Evolutionary conservation across 805 yeast species (phyloP).

Genomic region (Candida methanosorbosa): DNA sequence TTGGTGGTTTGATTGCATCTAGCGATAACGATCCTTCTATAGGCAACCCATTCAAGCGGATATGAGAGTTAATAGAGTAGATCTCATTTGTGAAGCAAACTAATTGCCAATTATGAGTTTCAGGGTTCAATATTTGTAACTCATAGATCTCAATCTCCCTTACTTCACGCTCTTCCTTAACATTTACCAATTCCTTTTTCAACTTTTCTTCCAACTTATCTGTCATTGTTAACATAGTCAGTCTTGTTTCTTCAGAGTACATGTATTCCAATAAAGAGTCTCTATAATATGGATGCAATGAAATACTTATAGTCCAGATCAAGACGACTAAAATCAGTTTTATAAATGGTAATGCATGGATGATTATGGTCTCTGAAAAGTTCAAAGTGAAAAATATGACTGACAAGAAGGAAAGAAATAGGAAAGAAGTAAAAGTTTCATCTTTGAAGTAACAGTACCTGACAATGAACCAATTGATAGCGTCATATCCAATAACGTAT

Average conservation of each 20-base stretch:
- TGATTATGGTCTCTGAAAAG: constrained; percentile 16
- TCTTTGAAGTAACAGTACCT: constrained; percentile 58
- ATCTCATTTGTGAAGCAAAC: constrained; percentile 49
- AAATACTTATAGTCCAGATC: constrained; percentile 41
- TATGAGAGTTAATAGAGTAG: constrained; percentile 39
- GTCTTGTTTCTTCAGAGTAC: constrained; percentile 59
- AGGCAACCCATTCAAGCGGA: constrained; percentile 23
- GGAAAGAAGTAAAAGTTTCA: constrained; percentile 47
- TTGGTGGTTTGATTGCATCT: constrained; percentile 44
- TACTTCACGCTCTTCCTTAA: constrained; percentile 31
- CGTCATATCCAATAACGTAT: constrained; percentile 57
- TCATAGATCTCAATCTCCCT: constrained; percentile 60
- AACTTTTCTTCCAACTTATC: constrained; percentile 39
- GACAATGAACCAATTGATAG: constrained; percentile 34
- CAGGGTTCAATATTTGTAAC: constrained; percentile 43
- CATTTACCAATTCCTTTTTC: constrained; percentile 27
- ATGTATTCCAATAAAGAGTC: constrained; percentile 35
- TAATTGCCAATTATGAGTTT: constrained; percentile 52
- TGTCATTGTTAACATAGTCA: constrained; percentile 36
- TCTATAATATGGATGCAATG: constrained; percentile 48
- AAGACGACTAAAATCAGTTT: constrained; percentile 23
- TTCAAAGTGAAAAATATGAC: constrained; percentile 13
- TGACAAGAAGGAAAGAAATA: constrained; percentile 27
- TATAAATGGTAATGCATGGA: constrained; percentile 16
- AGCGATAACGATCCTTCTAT: constrained; percentile 21